Evolutionary conservation across 1,284 basidiomycete species (phyloP), one percentile per base, ranked within the genome.

Genomic region (Agroathelia rolfsii): DNA sequence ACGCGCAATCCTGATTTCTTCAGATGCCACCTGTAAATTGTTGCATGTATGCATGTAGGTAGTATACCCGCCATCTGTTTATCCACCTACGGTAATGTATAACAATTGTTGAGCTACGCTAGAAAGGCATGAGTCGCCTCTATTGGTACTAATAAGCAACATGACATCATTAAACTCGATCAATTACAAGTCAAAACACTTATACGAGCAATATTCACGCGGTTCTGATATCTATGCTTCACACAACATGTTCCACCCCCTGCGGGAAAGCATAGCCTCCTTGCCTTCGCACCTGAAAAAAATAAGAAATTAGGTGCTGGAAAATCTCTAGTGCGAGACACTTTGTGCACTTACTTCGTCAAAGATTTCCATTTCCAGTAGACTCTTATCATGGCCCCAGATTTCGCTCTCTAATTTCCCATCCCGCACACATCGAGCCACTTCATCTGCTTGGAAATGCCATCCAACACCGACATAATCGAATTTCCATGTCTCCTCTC

Each of bases 371-470:
- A 88, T 88, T 42, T 80, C 72, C 41, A 88, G 48, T 41, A 82
- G 47, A 49, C 79, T 87, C 61, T 86, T 86, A 24, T 74, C 70
- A 41, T 79, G 77, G 1, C 72, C 68, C 81, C 86, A 89, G 15
- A 72, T 46, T 4, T 64, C 63, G 45, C 82, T 85, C 56, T 89
- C 73, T n/a, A 60, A 57, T 58, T 81, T 83, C 5, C 81, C 82
- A 37, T 80, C 81, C 29, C 76, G 57, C 13, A 92, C 60, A 47
- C 81, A 85, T 30, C 84, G 57, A 10, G 85, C 88, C 11, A 89
- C 86, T 41, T 90, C 88, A 43, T 88, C 85, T 6, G 84, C 83
- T 52, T 85, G 68, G 51, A 72, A 86, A 53, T 83, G 69, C 75
- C 67, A 79, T 8, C 81, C 81, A 21, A 54, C 49, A 6, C 81